phyloP scores from a whole-genome alignment of 306 rosid genomes.

The Myrica gale region DNA sequence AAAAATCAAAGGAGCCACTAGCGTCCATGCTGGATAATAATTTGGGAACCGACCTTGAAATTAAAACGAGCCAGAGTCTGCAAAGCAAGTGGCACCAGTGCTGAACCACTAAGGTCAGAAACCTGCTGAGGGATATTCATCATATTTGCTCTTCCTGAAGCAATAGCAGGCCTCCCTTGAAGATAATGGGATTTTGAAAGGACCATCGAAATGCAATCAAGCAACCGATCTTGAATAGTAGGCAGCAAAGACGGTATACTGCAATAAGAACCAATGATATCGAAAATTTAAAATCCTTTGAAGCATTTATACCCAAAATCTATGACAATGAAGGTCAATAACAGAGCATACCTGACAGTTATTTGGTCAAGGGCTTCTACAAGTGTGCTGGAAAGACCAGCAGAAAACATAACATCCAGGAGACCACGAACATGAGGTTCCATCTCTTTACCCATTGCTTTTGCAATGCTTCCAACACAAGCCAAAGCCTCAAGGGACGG shows the following conservation, averaged over 20 bases:
- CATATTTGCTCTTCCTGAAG: constrained; percentile 54
- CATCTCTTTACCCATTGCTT: constrained; percentile 88
- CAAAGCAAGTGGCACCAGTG: constrained; percentile 86
- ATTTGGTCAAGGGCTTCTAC: constrained; percentile 92
- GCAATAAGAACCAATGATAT: constrained; percentile 31
- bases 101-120: constrained; percentile 73
- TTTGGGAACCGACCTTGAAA: constrained; percentile 68
- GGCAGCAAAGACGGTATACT: constrained; percentile 90
- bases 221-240: constrained; percentile 87
- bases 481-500: constrained; percentile 98
- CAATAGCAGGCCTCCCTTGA: constrained; percentile 58
- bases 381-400: constrained; percentile 86
- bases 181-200: constrained; percentile 79
- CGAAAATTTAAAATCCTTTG: constrained; percentile 8
- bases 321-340: constrained; percentile 16
- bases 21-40: constrained; percentile 14
- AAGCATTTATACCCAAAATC: constrained; percentile 12
- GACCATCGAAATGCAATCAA: constrained; percentile 84
- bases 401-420: constrained; percentile 85
- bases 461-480: constrained; percentile 97
- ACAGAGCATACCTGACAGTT: constrained; percentile 51
- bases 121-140: constrained; percentile 61
- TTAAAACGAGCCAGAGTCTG: constrained; percentile 92
- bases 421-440: constrained; percentile 90
- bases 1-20: constrained; percentile 15